A percentile compares a stretch with the other conserved stretches of the same genome.
phyloP scores from a whole-genome alignment of 495 filamentous ascomycete species.

The Alectoria sarmentosa region DNA sequence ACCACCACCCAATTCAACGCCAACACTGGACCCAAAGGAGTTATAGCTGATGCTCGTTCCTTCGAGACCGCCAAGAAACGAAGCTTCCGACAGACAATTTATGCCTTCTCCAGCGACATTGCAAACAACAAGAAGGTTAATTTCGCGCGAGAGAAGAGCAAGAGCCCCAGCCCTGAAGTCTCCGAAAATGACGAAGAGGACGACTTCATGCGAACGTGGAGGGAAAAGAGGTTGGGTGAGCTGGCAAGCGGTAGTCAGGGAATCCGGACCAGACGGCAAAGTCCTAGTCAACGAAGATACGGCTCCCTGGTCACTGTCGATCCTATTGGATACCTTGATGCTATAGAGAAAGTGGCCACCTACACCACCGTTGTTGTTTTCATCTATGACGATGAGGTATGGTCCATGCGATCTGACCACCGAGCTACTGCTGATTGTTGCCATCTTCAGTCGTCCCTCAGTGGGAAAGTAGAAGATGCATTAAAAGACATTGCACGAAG shows the following conservation, averaged over 20 bases:
- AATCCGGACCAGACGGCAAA: conserved; percentile 44
- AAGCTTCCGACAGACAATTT: conserved; percentile 48
- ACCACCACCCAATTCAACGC: conserved; percentile 62
- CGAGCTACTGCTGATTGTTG: conserved; percentile 5
- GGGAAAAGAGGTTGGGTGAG: conserved; percentile 68
- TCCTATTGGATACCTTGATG: conserved; percentile 85
- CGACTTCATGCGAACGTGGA: conserved; percentile 76
- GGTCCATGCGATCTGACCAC: not conserved
- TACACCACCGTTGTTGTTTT: conserved; percentile 91
- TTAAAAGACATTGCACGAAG: conserved; percentile 61
- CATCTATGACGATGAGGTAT: conserved; percentile 84
- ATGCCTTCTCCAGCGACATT: conserved; percentile 31
- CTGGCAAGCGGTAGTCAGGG: conserved; percentile 54
- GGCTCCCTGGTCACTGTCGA: conserved; percentile 79
- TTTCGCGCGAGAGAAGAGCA: conserved; percentile 36
- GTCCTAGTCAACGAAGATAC: conserved; percentile 66
- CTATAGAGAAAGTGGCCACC: conserved; percentile 76
- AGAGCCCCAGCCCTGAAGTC: conserved; percentile 33
- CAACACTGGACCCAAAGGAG: conserved; percentile 96
- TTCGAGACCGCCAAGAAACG: conserved; percentile 76
- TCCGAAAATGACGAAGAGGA: conserved; percentile 63
- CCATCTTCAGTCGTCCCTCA: conserved; percentile 58
- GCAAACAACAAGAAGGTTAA: conserved; percentile 35
- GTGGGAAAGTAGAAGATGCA: conserved; percentile 67
- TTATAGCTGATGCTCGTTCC: conserved; percentile 89